Percentiles rank a stretch among this genome's conserved stretches.
Conservation (phyloP, 202 grass and related monocot genomes). For the Carex arenaria region DNA sequence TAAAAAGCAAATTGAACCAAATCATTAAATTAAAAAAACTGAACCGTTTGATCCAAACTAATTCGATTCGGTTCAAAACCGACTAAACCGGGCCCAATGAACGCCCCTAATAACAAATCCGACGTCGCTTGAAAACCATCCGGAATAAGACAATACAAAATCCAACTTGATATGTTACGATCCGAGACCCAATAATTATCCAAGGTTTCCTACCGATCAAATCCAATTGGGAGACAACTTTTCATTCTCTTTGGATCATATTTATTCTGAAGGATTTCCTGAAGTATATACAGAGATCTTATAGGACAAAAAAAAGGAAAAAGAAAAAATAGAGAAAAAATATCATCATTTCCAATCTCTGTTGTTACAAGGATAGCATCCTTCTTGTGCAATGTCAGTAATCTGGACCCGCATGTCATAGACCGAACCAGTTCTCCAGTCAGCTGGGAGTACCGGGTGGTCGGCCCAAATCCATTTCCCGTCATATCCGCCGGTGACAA, state of each 20-base stretch:
- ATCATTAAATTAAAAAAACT: no score
- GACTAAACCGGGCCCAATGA: no score
- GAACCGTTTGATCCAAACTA: no score
- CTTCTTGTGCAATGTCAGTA: conserved; percentile 59
- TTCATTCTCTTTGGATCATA: not conserved
- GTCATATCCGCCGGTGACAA: conserved; percentile 84
- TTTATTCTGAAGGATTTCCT: not conserved
- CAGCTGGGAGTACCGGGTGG: conserved; percentile 44
- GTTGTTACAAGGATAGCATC: conserved; percentile 56
- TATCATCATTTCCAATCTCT: conserved; percentile 42
- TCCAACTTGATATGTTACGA: not conserved
- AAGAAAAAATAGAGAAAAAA: not conserved
- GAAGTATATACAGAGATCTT: not conserved
- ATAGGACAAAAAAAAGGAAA: not conserved
- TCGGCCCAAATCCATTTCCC: conserved; percentile 91
- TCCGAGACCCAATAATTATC: not conserved
- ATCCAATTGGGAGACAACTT: not conserved
- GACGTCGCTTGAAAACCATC: not conserved
- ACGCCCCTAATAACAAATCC: no score
- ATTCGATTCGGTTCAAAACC: no score
- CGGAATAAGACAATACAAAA: not conserved
- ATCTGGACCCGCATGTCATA: conserved; percentile 80
- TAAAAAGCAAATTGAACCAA: no score
- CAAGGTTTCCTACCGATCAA: not conserved
- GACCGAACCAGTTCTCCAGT: conserved; percentile 59